Evolutionary conservation across 179 eudicot genomes (phyloP).

Genomic region (Sideroxylon spinosum): DNA sequence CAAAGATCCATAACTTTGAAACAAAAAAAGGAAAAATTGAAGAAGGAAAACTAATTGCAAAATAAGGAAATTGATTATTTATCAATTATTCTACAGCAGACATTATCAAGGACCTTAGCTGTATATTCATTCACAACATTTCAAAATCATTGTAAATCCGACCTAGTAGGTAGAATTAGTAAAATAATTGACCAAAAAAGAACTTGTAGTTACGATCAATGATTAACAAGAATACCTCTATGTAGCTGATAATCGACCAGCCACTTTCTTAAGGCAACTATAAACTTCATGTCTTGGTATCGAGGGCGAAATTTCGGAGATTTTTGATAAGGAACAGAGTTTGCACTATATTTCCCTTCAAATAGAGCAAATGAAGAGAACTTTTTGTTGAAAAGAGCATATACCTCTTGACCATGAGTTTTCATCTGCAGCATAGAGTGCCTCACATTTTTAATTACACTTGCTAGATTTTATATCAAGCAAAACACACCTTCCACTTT

Average conservation of each 20-base stretch:
- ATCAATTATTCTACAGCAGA: neutral
- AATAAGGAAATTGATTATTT: neutral
- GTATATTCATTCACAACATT: neutral
- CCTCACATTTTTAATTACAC: neutral
- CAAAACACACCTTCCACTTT: neutral
- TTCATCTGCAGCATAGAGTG: constrained; percentile 51
- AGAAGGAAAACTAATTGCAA: no score
- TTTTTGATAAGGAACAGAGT: constrained; percentile 57
- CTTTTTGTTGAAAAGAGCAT: constrained; percentile 61
- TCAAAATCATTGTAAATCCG: neutral
- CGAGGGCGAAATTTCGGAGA: constrained; percentile 50
- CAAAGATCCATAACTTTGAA: no score
- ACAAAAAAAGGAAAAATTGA: no score
- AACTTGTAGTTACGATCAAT: neutral
- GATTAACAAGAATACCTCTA: constrained; percentile 35
- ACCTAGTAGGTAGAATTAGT: neutral
- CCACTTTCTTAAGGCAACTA: constrained; percentile 65
- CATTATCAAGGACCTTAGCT: neutral
- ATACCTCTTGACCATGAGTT: constrained; percentile 45
- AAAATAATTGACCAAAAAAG: neutral
- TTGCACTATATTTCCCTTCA: constrained; percentile 60
- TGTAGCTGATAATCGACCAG: constrained; percentile 35
- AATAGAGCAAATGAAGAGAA: constrained; percentile 75
- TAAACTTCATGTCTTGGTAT: constrained; percentile 47
- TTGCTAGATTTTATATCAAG: neutral